Base-by-base conservation (phyloP, 164 flowering plant species). In the Chimonanthus praecox region DNA sequence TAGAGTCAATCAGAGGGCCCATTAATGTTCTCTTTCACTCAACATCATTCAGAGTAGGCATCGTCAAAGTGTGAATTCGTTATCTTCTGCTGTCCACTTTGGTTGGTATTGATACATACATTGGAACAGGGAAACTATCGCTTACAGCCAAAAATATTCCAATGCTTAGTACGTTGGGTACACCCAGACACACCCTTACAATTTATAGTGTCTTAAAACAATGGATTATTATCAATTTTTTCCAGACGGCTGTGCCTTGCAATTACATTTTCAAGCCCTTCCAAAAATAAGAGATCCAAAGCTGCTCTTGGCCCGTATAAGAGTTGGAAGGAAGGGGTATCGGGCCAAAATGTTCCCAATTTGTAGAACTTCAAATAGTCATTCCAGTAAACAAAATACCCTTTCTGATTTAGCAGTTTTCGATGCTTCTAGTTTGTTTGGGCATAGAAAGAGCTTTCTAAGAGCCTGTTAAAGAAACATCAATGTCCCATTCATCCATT, bases 361-460 rank as follows among this genome's bases (percentile, higher is more conserved):
- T 91, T 89, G 72, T 94, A 94, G 85, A 92, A 92, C 87, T 88
- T 94, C 85, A 94, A 76, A 84, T 92, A 94, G 82, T 94, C 98
- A 0, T 85, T 89, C 99, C 99, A 94, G 76, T 94, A 97, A 64
- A 94, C 1, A 94, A 91, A 92, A 94, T 18, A 94, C 96, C 67
- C 98, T 81, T 33, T 88, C 81, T 48, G 99, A 94, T 79, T 88
- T 92, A 18, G 99, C 96, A 10, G 90, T 83, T 80, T 94, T 87
- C 58, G 93, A 76, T 16, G 99, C 99, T 33, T 33, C 33, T 33
- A 33, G 33, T 33, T 33, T 1, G 33, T 33, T 92, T 62, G 98
- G 99, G 99, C n/a, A 94, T 91, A 54, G 98, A 94, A 43, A 94
- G 97, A 68, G 99, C 97, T 75, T 94, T 94, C 79, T 94, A 98